These are phyloP conservation scores for Hygrocybe punicea DNA, from an alignment of 768 basidiomycete genomes.

Conservation along the genomic window DNA sequence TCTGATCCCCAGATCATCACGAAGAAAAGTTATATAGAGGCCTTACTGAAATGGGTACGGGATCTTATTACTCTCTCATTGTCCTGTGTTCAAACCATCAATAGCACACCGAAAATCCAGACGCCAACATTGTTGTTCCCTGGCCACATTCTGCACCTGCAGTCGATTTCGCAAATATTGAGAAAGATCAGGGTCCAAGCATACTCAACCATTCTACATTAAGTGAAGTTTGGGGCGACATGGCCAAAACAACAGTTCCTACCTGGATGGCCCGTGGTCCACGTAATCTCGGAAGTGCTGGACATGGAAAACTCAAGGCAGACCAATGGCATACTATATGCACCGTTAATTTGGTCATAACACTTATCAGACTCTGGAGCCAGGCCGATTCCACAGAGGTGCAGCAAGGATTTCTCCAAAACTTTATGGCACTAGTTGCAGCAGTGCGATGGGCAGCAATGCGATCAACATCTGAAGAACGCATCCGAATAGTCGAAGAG, in stretches of 20 bases:
- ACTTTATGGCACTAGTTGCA: conserved; percentile 30
- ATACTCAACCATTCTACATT: not conserved
- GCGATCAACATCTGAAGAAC: conserved; percentile 14
- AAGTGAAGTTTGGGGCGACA: conserved; percentile 14
- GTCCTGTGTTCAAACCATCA: not conserved
- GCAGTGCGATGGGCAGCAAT: conserved; percentile 25
- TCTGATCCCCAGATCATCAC: not conserved
- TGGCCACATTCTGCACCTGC: not conserved
- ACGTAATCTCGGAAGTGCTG: conserved; percentile 11
- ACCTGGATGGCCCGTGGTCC: conserved; percentile 17
- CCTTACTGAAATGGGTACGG: not conserved
- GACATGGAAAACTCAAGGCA: conserved; percentile 30
- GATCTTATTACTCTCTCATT: not conserved
- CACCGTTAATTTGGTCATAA: conserved; percentile 27
- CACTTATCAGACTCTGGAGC: conserved; percentile 29
- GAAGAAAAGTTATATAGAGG: not conserved
- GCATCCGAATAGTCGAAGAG: conserved; percentile 13
- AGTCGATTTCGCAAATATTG: not conserved
- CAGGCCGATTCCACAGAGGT: conserved; percentile 4
- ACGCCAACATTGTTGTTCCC: not conserved
- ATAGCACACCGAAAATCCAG: not conserved
- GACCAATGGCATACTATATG: conserved; percentile 31
- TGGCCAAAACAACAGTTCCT: conserved; percentile 16
- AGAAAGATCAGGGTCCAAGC: not conserved
- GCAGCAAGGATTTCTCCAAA: conserved; percentile 11